A percentile compares a stretch with the other conserved stretches of the same genome.
Conservation (phyloP, 202 grass and related monocot genomes). For the Elaeis oleifera region DNA sequence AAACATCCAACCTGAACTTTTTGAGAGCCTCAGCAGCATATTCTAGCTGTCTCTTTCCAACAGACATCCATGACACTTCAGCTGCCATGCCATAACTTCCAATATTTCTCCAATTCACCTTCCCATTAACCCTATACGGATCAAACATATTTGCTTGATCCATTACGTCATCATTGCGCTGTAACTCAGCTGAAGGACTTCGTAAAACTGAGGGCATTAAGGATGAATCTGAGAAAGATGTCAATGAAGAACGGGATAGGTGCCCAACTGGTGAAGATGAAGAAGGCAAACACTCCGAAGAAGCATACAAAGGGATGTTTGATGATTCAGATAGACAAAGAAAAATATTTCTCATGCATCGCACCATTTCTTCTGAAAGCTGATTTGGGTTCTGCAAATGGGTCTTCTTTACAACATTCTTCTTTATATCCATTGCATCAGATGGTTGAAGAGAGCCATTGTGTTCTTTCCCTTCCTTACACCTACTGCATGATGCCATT, state of each 20-base stretch:
- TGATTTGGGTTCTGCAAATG: slow-evolving; percentile 76
- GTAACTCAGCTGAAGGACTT: slow-evolving; percentile 56
- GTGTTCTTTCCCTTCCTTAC: slow-evolving; percentile 33
- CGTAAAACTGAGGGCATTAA: slow-evolving; percentile 44
- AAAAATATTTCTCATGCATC: slow-evolving; percentile 99
- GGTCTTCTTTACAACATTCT: slow-evolving; percentile 47
- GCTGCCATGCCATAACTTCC: slow-evolving; percentile 54
- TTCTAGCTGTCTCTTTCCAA: slow-evolving; percentile 91
- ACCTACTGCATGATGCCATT: slow-evolving; percentile 27
- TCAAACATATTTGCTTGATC: slow-evolving; percentile 50
- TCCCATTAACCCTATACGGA: slow-evolving; percentile 78
- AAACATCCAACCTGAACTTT: slow-evolving; percentile 61
- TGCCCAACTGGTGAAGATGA: slow-evolving; percentile 59
- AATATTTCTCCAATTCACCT: slow-evolving; percentile 60
- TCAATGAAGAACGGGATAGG: slow-evolving; percentile 49
- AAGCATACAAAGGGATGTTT: slow-evolving; percentile 44
- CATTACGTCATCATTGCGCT: slow-evolving; percentile 25
- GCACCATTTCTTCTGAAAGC: slow-evolving; percentile 95
- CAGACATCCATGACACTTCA: slow-evolving; percentile 98
- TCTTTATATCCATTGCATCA: slow-evolving; percentile 36
- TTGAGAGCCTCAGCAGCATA: slow-evolving; percentile 93
- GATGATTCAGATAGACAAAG: slow-evolving; percentile 85
- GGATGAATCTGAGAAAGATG: slow-evolving; percentile 70
- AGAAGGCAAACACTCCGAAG: slow-evolving; percentile 36
- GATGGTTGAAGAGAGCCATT: slow-evolving; percentile 30